Conservation (phyloP, 345 rosid species). For the Eucalyptus cladocalyx region DNA sequence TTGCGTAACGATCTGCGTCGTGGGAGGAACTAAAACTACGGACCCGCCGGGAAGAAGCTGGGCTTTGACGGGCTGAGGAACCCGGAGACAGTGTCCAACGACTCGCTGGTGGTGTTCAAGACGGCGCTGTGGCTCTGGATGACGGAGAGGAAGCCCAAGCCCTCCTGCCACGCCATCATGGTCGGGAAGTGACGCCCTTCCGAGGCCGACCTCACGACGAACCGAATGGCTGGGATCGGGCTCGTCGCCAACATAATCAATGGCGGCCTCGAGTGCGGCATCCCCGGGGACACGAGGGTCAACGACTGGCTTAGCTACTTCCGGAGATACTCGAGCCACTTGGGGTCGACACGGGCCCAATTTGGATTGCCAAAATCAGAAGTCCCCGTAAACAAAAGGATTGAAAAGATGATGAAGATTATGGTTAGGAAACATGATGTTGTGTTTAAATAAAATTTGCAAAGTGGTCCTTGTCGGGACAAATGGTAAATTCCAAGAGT, state of each 20-base stretch:
- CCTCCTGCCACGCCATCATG: conserved; percentile 84
- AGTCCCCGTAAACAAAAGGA: conserved; percentile 4
- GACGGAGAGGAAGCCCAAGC: conserved; percentile 57
- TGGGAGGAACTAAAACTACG: conserved; percentile 72
- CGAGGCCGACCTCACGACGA: conserved; percentile 35
- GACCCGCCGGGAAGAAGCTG: conserved; percentile 66
- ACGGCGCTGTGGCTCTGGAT: conserved; percentile 92
- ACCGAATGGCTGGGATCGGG: conserved; percentile 57
- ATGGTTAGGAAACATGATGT: neutral
- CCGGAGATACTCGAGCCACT: conserved; percentile 49
- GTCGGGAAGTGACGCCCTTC: conserved; percentile 40
- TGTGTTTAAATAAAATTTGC: neutral
- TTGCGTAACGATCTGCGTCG: neutral
- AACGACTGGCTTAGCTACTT: conserved; percentile 59
- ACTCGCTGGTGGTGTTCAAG: conserved; percentile 60
- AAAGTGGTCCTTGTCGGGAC: neutral
- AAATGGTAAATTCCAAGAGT: neutral
- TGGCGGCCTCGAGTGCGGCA: conserved; percentile 78
- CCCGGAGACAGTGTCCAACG: conserved; percentile 53
- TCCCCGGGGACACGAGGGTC: conserved; percentile 38
- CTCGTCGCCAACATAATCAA: conserved; percentile 80
- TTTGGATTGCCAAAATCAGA: conserved; percentile 69
- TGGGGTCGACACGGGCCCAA: conserved; percentile 36
- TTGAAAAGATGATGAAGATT: neutral
- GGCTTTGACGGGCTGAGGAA: conserved; percentile 71